Evolutionary conservation across 139 green algal species (phyloP), one percentile per base, ranked within the genome.

Genomic region (Diplosphaera chodatii): DNA sequence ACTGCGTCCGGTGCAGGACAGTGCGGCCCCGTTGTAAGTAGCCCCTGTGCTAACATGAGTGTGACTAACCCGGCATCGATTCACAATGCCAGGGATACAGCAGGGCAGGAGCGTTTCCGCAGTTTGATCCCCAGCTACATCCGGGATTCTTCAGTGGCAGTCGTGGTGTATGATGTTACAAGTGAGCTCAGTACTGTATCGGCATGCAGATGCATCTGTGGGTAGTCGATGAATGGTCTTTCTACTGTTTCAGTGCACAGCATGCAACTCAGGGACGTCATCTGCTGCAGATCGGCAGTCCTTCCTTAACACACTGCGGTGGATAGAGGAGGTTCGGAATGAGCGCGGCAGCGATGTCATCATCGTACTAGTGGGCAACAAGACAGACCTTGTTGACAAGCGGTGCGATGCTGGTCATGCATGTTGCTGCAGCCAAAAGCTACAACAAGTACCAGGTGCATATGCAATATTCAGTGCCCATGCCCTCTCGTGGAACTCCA

Each of bases 291-390:
- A 96, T 74, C 89, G 93, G 4, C 82, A 90, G 63, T 98, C 95
- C 1, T 99, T 99, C 83, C 66, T 96, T 1, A 98, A 98, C 81
- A 97, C 93, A 28, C 81, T 85, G 34, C 83, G 96, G 1, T 99
- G 95, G 95, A 92, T 99, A 56, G 89, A 97, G 77, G 94, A 99
- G 77, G 95, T 99, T 23, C 83, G 96, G 20, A 91, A 92, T 3
- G 95, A 99, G 80, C 85, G 95, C 0, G 95, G 95, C 32, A 91
- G 83, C 63, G 96, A 99, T 75, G 95, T 99, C 1, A 98, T 99
- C 72, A 94, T 99, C 63, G 95, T 98, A 67, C 73, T 98, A 23
- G 94, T 99, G 20, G 95, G 95, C 62, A 99, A 99, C 86, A 99
- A 99, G 81, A 98, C 94, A 23, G 95, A 99, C 75, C 74, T 99